Conservation (phyloP, 2,329 filamentous ascomycete genomes). For the Fusarium sp. region DNA sequence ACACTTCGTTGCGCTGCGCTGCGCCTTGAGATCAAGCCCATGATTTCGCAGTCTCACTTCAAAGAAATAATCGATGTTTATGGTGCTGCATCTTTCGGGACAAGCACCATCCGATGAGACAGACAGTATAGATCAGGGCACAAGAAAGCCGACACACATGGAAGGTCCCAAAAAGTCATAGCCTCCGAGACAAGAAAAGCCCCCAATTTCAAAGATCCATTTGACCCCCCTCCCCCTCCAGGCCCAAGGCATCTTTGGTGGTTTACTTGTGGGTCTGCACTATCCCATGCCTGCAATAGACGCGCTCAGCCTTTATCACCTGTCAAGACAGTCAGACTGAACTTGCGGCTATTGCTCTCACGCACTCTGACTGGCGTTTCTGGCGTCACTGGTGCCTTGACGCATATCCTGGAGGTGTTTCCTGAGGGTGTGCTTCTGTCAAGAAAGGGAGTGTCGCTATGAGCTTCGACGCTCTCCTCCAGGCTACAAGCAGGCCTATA, state of each 20-base stretch:
- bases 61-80: slow-evolving; percentile 27
- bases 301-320: slow-evolving; percentile 48
- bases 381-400: slow-evolving; percentile 50
- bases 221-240: slow-evolving; percentile 26
- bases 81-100: slow-evolving; percentile 15
- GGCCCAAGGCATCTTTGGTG: slow-evolving; percentile 46
- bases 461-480: slow-evolving; percentile 37
- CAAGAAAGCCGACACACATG: slow-evolving; percentile 38
- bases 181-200: slow-evolving; percentile 34
- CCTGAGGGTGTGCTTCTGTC: slow-evolving; percentile 28
- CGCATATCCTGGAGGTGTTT: slow-evolving; percentile 34
- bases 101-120: slow-evolving; percentile 25
- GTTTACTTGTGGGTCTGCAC: slow-evolving; percentile 43
- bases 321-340: slow-evolving; percentile 50
- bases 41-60: slow-evolving; percentile 35
- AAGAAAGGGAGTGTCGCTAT: slow-evolving; percentile 42
- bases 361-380: slow-evolving; percentile 46
- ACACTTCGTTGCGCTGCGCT: slow-evolving; percentile 25
- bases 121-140: slow-evolving; percentile 36
- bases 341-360: slow-evolving; percentile 47
- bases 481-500: slow-evolving; percentile 59
- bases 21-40: slow-evolving; percentile 45
- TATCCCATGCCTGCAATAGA: slow-evolving; percentile 49
- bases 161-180: slow-evolving; percentile 28
- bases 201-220: slow-evolving; percentile 40